Evolutionary conservation across 441 rosid genomes (phyloP).

Genomic region (Croton setiger): DNA sequence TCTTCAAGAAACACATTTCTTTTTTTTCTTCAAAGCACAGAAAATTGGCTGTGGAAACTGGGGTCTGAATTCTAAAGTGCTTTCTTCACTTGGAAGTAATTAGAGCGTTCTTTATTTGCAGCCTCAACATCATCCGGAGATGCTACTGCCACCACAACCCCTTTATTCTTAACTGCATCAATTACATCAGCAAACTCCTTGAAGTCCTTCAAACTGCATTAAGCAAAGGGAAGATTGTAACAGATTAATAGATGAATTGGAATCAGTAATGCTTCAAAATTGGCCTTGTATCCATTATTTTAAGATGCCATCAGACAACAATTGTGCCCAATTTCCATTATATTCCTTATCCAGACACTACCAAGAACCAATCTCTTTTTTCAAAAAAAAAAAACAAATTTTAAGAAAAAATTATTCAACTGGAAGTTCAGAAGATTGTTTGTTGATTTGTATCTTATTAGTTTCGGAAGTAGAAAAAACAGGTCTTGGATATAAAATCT

Average conservation of each 20-base stretch:
- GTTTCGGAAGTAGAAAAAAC: not conserved
- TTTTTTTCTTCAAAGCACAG: not conserved
- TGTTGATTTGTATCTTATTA: not conserved
- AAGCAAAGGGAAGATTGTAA: not conserved
- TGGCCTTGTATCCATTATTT: too few relatives aligned
- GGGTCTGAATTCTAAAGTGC: conserved; percentile 42
- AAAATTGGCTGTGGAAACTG: not conserved
- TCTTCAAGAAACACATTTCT: conserved; percentile 31
- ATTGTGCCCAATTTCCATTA: too few relatives aligned
- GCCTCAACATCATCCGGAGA: conserved; percentile 71
- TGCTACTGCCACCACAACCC: conserved; percentile 75
- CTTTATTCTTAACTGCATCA: conserved; percentile 58
- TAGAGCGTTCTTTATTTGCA: conserved; percentile 56
- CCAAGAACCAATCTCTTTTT: too few relatives aligned
- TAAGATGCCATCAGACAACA: too few relatives aligned
- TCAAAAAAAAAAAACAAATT: too few relatives aligned
- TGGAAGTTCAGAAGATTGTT: too few relatives aligned
- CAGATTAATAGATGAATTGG: not conserved
- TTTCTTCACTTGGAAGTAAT: conserved; percentile 65
- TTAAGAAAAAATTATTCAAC: too few relatives aligned
- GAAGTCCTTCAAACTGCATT: conserved; percentile 74
- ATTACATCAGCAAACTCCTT: conserved; percentile 70
- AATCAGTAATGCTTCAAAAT: not conserved
- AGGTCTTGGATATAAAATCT: not conserved
- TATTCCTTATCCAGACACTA: too few relatives aligned